Percentiles rank a stretch among this genome's conserved stretches.
These are phyloP conservation scores for Wickerhamiella brachini DNA, from an alignment of 805 yeast species.

Conservation along the genomic window DNA sequence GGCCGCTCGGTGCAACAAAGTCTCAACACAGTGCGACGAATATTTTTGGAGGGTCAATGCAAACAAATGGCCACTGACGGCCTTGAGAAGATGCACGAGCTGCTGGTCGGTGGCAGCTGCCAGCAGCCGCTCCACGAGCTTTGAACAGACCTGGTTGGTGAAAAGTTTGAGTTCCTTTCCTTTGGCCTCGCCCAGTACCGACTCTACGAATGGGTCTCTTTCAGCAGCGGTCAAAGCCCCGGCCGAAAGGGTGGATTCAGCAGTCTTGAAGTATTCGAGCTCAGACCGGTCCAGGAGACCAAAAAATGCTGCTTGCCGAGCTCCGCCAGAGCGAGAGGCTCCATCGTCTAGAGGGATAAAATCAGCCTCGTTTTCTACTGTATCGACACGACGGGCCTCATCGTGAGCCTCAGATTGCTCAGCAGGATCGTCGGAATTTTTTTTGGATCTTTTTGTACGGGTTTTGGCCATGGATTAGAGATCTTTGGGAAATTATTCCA, in stretches of 20 bases:
- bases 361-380: conserved; percentile 5
- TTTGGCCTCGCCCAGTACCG: conserved; percentile 70
- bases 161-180: conserved; percentile 88
- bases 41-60: conserved; percentile 74
- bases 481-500: too few species aligned
- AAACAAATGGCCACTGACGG: conserved; percentile 62
- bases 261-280: conserved; percentile 81
- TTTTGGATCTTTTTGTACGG: conserved; percentile 2
- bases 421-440: neutral
- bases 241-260: conserved; percentile 72
- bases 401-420: neutral
- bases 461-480: neutral
- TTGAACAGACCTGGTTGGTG: conserved; percentile 90
- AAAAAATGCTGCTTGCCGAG: conserved; percentile 40
- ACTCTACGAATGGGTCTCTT: conserved; percentile 50
- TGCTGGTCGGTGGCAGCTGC: conserved; percentile 50
- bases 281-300: conserved; percentile 79
- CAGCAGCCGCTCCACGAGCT: conserved; percentile 77
- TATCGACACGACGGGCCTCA: neutral
- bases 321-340: conserved; percentile 5
- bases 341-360: conserved; percentile 16
- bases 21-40: conserved; percentile 87
- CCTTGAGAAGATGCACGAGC: conserved; percentile 47
- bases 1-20: conserved; percentile 63
- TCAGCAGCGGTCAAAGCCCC: conserved; percentile 74